A percentile compares a stretch with the other conserved stretches of the same genome.
These are phyloP conservation scores for Rubia peregrina DNA, from an alignment of 305 asterid species.

Conservation along the genomic window DNA sequence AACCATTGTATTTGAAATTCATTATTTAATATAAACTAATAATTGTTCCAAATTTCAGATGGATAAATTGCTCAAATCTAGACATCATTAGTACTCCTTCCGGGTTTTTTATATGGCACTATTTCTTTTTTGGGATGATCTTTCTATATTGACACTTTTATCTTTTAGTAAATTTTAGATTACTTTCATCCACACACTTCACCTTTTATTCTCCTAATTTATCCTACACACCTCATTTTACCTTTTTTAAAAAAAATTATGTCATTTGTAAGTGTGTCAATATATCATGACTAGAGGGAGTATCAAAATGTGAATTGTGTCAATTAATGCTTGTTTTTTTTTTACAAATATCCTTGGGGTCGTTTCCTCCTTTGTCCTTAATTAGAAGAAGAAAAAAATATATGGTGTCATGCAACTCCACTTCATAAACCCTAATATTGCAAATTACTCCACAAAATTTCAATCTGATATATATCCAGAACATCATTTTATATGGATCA, in stretches of 20 bases:
- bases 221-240: no score
- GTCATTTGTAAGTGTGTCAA: no score
- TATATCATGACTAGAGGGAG: background rate
- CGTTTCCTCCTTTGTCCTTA: background rate
- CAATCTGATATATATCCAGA: background rate
- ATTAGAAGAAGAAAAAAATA: background rate
- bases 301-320: background rate
- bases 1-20: background rate
- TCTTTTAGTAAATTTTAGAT: no score
- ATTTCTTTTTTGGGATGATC: no score
- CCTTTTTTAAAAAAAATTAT: no score
- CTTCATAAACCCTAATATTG: constrained; percentile 3
- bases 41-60: background rate
- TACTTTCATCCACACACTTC: no score
- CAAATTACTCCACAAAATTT: background rate
- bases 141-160: no score
- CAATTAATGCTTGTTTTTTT: background rate
- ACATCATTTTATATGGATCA: background rate
- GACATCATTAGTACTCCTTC: no score
- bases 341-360: constrained; percentile 1
- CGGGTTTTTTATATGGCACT: no score
- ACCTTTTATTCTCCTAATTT: no score
- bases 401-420: background rate
- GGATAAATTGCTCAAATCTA: background rate
- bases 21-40: background rate